phyloP scores from a whole-genome alignment of 495 filamentous ascomycete genomes.

The Trichoderma asperelloides region DNA sequence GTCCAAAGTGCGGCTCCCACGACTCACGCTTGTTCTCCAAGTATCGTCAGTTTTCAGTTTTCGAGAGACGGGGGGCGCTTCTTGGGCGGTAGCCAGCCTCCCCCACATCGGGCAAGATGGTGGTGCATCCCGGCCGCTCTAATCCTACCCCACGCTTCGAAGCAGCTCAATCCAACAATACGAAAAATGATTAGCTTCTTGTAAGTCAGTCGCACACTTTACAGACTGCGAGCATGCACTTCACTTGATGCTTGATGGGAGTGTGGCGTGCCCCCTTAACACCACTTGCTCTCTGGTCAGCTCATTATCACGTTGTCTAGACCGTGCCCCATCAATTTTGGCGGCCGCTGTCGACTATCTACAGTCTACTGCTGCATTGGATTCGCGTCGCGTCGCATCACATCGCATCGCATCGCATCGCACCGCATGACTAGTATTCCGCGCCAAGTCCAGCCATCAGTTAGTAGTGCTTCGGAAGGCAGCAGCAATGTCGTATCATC shows the following conservation, averaged over 20 bases:
- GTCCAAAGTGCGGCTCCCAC: background rate
- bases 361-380: background rate
- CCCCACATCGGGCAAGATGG: conserved; percentile 1
- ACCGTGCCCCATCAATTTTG: background rate
- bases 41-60: conserved; percentile 1
- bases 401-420: no score
- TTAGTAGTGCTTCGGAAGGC: no score
- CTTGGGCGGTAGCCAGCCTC: background rate
- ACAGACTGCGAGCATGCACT: background rate
- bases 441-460: no score
- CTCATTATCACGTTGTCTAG: background rate
- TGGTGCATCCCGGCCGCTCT: background rate
- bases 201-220: background rate
- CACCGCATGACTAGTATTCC: no score
- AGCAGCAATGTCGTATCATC: no score
- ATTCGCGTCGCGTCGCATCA: background rate
- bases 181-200: background rate
- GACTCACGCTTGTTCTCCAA: background rate
- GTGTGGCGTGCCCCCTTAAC: background rate
- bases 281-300: background rate
- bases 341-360: background rate
- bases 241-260: background rate
- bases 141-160: background rate
- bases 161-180: background rate
- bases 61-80: background rate